Evolutionary conservation across 2,329 filamentous ascomycete genomes (phyloP), one percentile per base, ranked within the genome.

Genomic region (Lachnellula hyalina): DNA sequence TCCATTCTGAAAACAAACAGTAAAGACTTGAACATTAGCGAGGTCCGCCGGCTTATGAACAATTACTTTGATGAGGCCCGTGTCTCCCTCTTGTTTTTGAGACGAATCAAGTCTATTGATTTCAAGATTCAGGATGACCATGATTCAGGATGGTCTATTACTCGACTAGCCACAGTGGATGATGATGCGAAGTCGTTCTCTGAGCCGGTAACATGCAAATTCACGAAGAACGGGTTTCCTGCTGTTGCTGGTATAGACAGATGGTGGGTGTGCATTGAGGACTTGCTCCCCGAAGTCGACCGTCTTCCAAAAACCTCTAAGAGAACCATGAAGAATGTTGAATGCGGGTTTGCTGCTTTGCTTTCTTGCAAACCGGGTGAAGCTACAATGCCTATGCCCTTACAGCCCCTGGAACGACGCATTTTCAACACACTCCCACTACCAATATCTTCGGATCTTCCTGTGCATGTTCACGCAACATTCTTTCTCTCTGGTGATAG

Each of bases 401-500:
- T 42, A 1, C 42, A 47, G 25, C 12, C 50, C n/a, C 51, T 51
- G 4, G 25, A 46, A 47, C 53, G 58, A 9, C 51, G 48, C 12
- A 50, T 64, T 8, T 66, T 61, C 35, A 64, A 52, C 28, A 60
- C 55, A 3, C 59, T 66, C 5, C 64, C 63, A 12, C 38, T 66
- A n/a, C 51, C 59, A 5, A 50, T 61, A 11, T 15, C 9, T 9
- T 67, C 64, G 0, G 45, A 61, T 40, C 58, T 69, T 0, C 67
- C 67, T 2, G 59, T 69, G 2, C 59, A 65, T 21, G 45, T 68
- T n/a, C 65, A 69, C 45, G 66, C 62, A 25, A 67, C 62, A n/a
- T 70, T 70, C 45, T 57, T 50, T 12, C 60, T 70, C 9, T 64
- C 65, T 14, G 66, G 66, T 5, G 67, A 70, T 40, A 58, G 67